These are phyloP conservation scores for Amanita pseudoporphyria DNA, from an alignment of 768 basidiomycete genomes.

Conservation along the genomic window DNA sequence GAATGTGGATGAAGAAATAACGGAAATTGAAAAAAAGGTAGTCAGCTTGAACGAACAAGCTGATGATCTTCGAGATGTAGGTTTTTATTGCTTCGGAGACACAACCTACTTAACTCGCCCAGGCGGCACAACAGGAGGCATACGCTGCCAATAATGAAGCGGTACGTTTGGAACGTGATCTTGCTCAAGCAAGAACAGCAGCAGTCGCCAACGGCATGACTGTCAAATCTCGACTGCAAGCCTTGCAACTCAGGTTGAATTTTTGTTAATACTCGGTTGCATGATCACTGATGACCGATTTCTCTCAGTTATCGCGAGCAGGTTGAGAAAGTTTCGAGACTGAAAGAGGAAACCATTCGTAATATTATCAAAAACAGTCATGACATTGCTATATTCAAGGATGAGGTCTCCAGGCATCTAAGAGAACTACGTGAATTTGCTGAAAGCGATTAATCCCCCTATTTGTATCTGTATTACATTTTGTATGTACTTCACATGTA, in stretches of 20 bases:
- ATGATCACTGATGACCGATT: conserved; percentile 4
- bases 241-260: conserved; percentile 66
- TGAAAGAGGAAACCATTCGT: conserved; percentile 73
- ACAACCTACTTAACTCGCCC: conserved; percentile 1
- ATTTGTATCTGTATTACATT: too few relatives aligned
- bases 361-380: conserved; percentile 80
- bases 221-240: conserved; percentile 69
- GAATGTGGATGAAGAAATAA: conserved; percentile 70
- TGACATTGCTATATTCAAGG: conserved; percentile 76
- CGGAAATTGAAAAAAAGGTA: conserved; percentile 67
- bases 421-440: conserved; percentile 61
- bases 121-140: conserved; percentile 77
- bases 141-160: conserved; percentile 58
- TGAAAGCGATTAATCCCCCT: conserved; percentile 16
- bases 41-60: conserved; percentile 62
- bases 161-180: conserved; percentile 55
- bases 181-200: conserved; percentile 65
- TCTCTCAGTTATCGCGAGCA: conserved; percentile 64
- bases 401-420: conserved; percentile 64
- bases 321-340: conserved; percentile 59
- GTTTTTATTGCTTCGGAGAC: conserved; percentile 13
- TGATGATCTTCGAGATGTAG: conserved; percentile 73
- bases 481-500: too few relatives aligned
- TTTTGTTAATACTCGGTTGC: conserved; percentile 1
- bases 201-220: conserved; percentile 77